These are phyloP conservation scores for Ceratobasidium sp. DNA, from an alignment of 1,284 basidiomycete genomes.

Conservation along the genomic window DNA sequence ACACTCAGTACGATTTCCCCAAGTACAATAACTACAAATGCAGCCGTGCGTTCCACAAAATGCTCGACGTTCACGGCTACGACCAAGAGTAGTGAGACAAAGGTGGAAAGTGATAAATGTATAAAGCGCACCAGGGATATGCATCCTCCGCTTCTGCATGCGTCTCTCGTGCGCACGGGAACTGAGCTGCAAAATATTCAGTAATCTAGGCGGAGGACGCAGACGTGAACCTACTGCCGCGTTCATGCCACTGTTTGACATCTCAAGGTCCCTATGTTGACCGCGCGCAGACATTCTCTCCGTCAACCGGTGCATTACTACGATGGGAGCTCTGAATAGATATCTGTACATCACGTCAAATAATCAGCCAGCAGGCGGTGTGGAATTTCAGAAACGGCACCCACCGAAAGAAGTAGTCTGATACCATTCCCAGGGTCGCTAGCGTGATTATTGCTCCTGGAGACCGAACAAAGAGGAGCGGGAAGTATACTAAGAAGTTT, in stretches of 20 bases:
- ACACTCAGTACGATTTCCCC: constrained; percentile 51
- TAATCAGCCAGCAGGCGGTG: not conserved
- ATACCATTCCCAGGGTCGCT: constrained; percentile 47
- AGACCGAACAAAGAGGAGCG: constrained; percentile 51
- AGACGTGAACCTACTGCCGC: not conserved
- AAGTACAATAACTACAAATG: constrained; percentile 56
- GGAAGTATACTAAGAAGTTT: constrained; percentile 53
- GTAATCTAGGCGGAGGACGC: not conserved
- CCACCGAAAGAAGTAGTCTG: constrained; percentile 47
- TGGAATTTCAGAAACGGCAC: no score
- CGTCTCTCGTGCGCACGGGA: not conserved
- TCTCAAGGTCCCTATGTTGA: not conserved
- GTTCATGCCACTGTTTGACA: not conserved
- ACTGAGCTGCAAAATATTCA: not conserved
- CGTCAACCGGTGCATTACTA: not conserved
- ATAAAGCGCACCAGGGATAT: constrained; percentile 51
- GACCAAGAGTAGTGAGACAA: no score
- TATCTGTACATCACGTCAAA: not conserved
- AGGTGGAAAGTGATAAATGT: constrained; percentile 36
- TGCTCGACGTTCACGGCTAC: constrained; percentile 58
- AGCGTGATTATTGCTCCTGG: constrained; percentile 49
- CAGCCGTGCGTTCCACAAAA: constrained; percentile 54
- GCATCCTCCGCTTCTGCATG: not conserved
- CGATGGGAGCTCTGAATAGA: not conserved
- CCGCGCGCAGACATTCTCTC: not conserved